Evolutionary conservation across 257 asterid species (phyloP).

Genomic region (Solanum bulbocastanum): DNA sequence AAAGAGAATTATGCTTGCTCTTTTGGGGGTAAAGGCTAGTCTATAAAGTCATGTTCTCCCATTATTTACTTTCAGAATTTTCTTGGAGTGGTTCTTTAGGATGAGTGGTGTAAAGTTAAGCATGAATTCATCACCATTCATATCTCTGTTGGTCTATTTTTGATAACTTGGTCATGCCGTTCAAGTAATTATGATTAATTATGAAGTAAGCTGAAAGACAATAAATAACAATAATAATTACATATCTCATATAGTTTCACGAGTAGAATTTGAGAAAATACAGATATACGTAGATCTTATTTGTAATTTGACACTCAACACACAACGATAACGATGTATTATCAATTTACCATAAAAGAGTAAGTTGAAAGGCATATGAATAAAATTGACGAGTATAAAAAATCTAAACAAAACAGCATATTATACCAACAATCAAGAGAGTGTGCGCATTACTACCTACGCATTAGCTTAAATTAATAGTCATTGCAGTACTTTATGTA

Average conservation of each 20-base stretch:
- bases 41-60: neutral
- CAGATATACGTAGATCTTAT: fast-evolving
- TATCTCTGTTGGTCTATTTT: neutral
- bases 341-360: no score
- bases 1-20: neutral
- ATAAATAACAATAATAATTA: no score
- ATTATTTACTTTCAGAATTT: neutral
- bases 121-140: neutral
- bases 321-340: no score
- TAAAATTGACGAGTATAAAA: neutral
- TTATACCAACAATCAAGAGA: neutral
- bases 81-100: neutral
- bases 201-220: neutral
- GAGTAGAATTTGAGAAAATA: no score
- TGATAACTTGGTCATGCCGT: neutral
- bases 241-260: no score
- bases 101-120: neutral
- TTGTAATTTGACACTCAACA: no score
- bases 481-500: neutral
- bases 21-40: neutral
- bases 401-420: neutral
- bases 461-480: neutral
- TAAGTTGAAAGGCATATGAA: neutral
- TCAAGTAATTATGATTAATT: neutral
- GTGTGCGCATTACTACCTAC: neutral